These are phyloP conservation scores for Populus trichocarpa DNA, from an alignment of 441 rosid genomes.

Conservation along the genomic window DNA sequence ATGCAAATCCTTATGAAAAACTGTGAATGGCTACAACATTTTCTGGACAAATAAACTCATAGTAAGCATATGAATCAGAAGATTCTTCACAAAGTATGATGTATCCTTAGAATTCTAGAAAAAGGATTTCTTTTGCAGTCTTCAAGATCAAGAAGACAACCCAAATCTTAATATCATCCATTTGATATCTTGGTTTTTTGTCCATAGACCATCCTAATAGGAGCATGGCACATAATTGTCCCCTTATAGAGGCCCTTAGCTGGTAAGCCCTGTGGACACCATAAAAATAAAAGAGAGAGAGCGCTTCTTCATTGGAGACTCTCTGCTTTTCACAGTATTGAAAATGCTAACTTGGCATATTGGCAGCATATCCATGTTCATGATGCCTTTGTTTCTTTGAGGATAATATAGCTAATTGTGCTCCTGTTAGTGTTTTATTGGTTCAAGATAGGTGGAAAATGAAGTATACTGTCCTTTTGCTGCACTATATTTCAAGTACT, in stretches of 20 bases:
- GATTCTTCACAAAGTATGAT: neutral
- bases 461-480: neutral
- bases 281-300: neutral
- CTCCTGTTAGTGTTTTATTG: constrained; percentile 4
- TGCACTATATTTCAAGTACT: neutral
- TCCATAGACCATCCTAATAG: neutral
- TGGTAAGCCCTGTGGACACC: neutral
- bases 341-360: neutral
- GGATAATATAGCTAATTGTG: neutral
- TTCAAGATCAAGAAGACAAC: neutral
- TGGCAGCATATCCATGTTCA: neutral
- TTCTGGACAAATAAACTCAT: neutral
- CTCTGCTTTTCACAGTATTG: neutral
- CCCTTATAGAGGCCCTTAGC: neutral
- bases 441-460: neutral
- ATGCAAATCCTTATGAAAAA: neutral
- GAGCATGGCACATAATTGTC: neutral
- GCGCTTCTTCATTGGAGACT: neutral
- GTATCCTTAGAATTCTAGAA: neutral
- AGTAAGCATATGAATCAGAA: neutral
- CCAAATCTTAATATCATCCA: neutral
- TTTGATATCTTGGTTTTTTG: neutral
- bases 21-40: neutral
- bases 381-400: constrained; percentile 11
- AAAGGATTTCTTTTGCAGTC: neutral